A percentile compares a stretch with the other conserved stretches of the same genome.
Conservation (phyloP, 2,329 filamentous ascomycete genomes). For the Tympanopsis confertula region DNA sequence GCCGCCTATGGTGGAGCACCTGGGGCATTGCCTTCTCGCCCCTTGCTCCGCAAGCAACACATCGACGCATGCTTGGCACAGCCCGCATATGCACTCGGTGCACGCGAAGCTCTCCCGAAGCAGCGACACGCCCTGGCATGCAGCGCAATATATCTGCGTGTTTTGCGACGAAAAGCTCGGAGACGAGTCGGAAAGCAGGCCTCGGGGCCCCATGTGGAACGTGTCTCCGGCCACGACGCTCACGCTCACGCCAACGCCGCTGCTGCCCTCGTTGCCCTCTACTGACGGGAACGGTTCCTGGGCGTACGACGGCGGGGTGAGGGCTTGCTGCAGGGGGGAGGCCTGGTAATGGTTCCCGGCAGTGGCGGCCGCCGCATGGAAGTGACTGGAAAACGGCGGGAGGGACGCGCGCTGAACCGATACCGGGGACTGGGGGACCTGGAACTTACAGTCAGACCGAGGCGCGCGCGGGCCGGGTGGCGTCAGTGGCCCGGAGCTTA, state of each 20-base stretch:
- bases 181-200: constrained; percentile 57
- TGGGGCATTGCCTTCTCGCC: constrained; percentile 65
- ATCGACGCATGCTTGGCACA: constrained; percentile 81
- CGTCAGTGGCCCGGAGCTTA: constrained; percentile 42
- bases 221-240: too few relatives aligned
- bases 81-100: constrained; percentile 88
- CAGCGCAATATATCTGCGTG: constrained; percentile 86
- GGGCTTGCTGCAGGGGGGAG: constrained; percentile 77
- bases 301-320: constrained; percentile 70
- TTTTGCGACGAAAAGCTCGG: constrained; percentile 61
- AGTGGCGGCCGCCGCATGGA: constrained; percentile 25
- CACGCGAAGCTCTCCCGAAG: constrained; percentile 83
- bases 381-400: constrained; percentile 36
- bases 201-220: constrained; percentile 58
- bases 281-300: constrained; percentile 81
- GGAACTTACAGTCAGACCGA: constrained; percentile 12
- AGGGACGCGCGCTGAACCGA: constrained; percentile 51
- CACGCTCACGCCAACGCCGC: too few relatives aligned
- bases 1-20: constrained; percentile 67
- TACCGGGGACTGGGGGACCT: constrained; percentile 55
- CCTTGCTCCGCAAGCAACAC: constrained; percentile 67
- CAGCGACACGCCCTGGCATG: constrained; percentile 66
- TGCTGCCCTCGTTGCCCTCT: constrained; percentile 59
- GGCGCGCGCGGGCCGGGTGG: constrained; percentile 10
- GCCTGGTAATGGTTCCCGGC: constrained; percentile 61